Evolutionary conservation across 768 basidiomycete genomes (phyloP).

Genomic region (Lactarius evosmus): DNA sequence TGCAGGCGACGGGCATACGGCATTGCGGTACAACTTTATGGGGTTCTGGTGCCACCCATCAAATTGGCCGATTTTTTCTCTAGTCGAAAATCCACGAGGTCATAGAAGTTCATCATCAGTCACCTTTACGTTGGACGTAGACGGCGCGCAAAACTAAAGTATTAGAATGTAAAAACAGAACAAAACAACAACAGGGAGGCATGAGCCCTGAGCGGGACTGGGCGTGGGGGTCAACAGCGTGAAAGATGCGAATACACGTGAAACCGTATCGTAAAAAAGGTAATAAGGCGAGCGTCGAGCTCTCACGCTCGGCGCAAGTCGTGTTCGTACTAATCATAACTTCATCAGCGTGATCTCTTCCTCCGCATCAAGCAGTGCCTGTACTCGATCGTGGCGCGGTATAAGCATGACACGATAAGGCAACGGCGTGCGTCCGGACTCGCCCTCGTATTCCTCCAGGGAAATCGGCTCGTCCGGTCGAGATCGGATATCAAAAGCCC

Average conservation of each 20-base stretch:
- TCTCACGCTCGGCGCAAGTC: not conserved
- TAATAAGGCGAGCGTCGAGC: not conserved
- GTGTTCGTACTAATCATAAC: constrained; percentile 5
- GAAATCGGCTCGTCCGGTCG: constrained; percentile 44
- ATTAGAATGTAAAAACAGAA: not conserved
- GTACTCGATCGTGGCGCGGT: constrained; percentile 29
- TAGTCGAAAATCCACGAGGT: not conserved
- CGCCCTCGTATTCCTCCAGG: constrained; percentile 47
- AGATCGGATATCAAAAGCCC: constrained; percentile 44
- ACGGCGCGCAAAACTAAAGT: not conserved
- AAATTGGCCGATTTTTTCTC: not conserved
- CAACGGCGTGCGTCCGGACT: constrained; percentile 45
- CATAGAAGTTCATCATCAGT: not conserved
- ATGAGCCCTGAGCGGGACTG: not conserved
- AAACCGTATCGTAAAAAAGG: not conserved
- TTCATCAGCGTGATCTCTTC: constrained; percentile 22
- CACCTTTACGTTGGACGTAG: not conserved
- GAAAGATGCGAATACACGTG: not conserved
- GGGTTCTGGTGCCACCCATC: not conserved
- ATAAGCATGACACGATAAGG: constrained; percentile 38
- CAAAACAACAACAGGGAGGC: not conserved
- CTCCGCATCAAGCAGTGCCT: constrained; percentile 18
- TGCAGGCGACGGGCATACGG: not conserved
- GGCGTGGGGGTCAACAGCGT: not conserved
- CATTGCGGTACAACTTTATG: not conserved